Conservation (phyloP, 768 basidiomycete genomes). For the Roridomyces roridus region DNA sequence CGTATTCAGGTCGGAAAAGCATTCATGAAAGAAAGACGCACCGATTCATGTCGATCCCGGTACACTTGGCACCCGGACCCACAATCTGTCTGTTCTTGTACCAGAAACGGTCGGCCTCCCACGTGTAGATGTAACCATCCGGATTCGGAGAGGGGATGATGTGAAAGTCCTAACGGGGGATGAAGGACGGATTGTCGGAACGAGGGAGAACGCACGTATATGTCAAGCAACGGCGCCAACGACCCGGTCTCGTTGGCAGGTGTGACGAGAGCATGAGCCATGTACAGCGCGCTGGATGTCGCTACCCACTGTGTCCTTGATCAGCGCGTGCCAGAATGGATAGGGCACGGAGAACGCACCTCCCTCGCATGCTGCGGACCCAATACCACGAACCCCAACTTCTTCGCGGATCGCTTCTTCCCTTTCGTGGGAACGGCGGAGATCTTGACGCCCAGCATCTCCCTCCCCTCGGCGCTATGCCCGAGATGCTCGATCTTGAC, state of each 20-base stretch:
- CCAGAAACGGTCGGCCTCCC: slow-evolving; percentile 75
- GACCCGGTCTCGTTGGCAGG: slow-evolving; percentile 53
- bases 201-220: slow-evolving; percentile 47
- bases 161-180: slow-evolving; percentile 55
- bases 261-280: slow-evolving; percentile 72
- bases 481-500: slow-evolving; percentile 58
- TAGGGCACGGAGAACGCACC: slow-evolving; percentile 41
- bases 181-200: slow-evolving; percentile 2
- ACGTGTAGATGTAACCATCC: slow-evolving; percentile 78
- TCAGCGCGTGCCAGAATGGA: background rate
- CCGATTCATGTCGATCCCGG: slow-evolving; percentile 83
- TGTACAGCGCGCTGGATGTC: slow-evolving; percentile 72
- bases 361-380: slow-evolving; percentile 82
- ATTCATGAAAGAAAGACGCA: slow-evolving; percentile 30
- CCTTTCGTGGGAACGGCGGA: slow-evolving; percentile 31
- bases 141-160: slow-evolving; percentile 73
- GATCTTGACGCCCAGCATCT: slow-evolving; percentile 61
- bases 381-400: slow-evolving; percentile 68
- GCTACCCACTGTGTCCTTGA: slow-evolving; percentile 73
- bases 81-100: slow-evolving; percentile 75
- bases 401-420: slow-evolving; percentile 29
- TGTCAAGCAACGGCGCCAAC: slow-evolving; percentile 54
- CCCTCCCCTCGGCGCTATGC: slow-evolving; percentile 61
- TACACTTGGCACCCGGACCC: slow-evolving; percentile 55
- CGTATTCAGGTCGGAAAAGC: background rate